Conservation (phyloP, 768 basidiomycete species). For the Calocybe cyanea region DNA sequence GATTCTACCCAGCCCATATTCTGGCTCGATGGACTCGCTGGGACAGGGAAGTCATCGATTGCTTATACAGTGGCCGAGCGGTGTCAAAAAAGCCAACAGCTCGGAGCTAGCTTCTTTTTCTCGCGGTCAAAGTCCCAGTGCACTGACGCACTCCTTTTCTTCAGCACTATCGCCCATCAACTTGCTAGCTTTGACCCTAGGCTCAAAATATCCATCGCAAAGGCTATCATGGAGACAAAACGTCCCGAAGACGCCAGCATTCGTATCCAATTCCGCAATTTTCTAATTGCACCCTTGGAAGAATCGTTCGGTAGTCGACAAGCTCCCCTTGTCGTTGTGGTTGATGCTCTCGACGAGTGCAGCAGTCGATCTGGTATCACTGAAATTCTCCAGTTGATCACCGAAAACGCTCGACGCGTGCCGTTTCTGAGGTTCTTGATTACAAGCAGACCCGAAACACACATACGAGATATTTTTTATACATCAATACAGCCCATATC, state of each 20-base stretch:
- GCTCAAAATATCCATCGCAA: background rate
- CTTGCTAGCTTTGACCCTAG: constrained; percentile 1
- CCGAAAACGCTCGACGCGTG: too few species aligned
- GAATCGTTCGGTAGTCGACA: background rate
- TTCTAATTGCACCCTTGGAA: constrained; percentile 7
- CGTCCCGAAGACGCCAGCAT: constrained; percentile 5
- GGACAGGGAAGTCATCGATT: constrained; percentile 12
- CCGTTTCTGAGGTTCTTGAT: constrained; percentile 8
- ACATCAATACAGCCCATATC: constrained; percentile 4
- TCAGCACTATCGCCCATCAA: constrained; percentile 13
- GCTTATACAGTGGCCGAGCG: constrained; percentile 12
- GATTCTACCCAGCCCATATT: constrained; percentile 6
- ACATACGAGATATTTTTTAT: constrained; percentile 7
- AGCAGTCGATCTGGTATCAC: too few species aligned
- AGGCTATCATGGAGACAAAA: constrained; percentile 5
- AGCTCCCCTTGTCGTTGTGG: constrained; percentile 1
- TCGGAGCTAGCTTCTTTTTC: constrained; percentile 15
- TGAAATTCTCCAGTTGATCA: too few species aligned
- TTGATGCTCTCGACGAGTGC: constrained; percentile 11
- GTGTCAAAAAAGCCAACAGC: background rate
- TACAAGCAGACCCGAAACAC: constrained; percentile 6
- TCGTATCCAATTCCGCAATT: constrained; percentile 3
- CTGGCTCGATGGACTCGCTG: constrained; percentile 14
- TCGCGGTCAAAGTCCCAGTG: constrained; percentile 7
- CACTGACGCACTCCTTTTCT: constrained; percentile 1